Conservation (phyloP, 2,329 filamentous ascomycete genomes). For the Botryotinia calthae region DNA sequence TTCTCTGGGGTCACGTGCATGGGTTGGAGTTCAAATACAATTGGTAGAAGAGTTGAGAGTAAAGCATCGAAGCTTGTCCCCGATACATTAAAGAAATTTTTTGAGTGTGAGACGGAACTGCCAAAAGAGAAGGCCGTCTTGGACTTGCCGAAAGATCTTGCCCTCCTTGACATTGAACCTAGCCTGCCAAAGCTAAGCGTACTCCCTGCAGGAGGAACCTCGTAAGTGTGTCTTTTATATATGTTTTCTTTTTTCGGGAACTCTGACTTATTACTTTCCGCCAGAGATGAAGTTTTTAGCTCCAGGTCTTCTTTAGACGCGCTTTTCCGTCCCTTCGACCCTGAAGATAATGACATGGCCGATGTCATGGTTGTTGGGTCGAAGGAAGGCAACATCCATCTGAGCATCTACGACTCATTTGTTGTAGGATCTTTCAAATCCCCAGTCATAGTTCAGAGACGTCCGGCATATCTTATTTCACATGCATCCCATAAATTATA, state of each 20-base stretch:
- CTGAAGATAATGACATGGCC: constrained; percentile 68
- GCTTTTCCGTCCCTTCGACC: constrained; percentile 42
- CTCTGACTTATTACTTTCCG: constrained; percentile 3
- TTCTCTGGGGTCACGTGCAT: constrained; percentile 46
- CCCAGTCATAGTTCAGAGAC: constrained; percentile 38
- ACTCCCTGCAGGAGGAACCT: constrained; percentile 61
- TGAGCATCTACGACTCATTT: constrained; percentile 84
- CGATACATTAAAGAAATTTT: constrained; percentile 29
- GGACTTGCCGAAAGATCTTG: constrained; percentile 70
- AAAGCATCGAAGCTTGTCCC: constrained; percentile 13
- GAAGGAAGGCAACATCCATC: constrained; percentile 66
- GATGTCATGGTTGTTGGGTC: constrained; percentile 77
- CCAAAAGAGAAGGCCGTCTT: constrained; percentile 26
- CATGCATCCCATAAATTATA: constrained; percentile 72
- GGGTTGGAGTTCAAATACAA: constrained; percentile 40
- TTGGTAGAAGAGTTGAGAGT: constrained; percentile 26
- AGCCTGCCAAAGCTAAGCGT: constrained; percentile 74
- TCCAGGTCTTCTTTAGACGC: constrained; percentile 39
- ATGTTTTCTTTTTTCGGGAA: background rate
- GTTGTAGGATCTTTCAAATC: constrained; percentile 66
- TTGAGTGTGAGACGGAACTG: constrained; percentile 22
- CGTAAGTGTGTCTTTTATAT: constrained; percentile 47
- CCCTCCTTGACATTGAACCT: constrained; percentile 71
- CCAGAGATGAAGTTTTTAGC: constrained; percentile 39
- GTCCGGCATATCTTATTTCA: constrained; percentile 42